A percentile compares a stretch with the other conserved stretches of the same genome.
Conservation (phyloP, 495 filamentous ascomycete species). For the Aspergillus affinis region DNA sequence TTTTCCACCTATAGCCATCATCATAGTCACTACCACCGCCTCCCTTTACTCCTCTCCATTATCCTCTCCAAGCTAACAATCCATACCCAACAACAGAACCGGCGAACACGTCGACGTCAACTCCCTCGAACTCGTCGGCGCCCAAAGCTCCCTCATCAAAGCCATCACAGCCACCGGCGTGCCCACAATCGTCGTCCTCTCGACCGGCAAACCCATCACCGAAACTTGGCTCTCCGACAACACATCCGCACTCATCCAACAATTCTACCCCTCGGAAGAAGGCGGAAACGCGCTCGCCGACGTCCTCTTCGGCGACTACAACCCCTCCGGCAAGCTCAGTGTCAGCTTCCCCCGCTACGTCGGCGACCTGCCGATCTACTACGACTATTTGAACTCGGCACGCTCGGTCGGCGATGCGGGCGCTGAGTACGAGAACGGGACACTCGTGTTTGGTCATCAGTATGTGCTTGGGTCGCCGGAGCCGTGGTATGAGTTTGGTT, state of each 20-base stretch:
- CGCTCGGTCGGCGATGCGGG: constrained; percentile 53
- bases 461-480: constrained; percentile 60
- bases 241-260: constrained; percentile 62
- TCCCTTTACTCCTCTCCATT: not conserved
- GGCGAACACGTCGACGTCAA: constrained; percentile 70
- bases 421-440: constrained; percentile 49
- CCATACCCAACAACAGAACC: constrained; percentile 49
- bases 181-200: constrained; percentile 68
- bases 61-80: constrained; percentile 1
- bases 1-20: not conserved
- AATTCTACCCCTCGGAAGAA: constrained; percentile 69
- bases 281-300: constrained; percentile 64
- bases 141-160: constrained; percentile 61
- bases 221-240: constrained; percentile 63
- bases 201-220: constrained; percentile 67
- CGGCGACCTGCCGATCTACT: constrained; percentile 65
- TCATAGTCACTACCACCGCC: too few species aligned
- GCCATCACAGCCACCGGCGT: constrained; percentile 64
- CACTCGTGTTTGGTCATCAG: constrained; percentile 61
- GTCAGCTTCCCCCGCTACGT: constrained; percentile 66
- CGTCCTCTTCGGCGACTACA: constrained; percentile 65
- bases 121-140: constrained; percentile 64
- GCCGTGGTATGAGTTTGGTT: constrained; percentile 67
- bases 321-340: constrained; percentile 65
- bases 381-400: constrained; percentile 70